These are phyloP conservation scores for Sphagnum fallax DNA, from an alignment of 228 moss, liverwort and hornwort species.

Conservation along the genomic window DNA sequence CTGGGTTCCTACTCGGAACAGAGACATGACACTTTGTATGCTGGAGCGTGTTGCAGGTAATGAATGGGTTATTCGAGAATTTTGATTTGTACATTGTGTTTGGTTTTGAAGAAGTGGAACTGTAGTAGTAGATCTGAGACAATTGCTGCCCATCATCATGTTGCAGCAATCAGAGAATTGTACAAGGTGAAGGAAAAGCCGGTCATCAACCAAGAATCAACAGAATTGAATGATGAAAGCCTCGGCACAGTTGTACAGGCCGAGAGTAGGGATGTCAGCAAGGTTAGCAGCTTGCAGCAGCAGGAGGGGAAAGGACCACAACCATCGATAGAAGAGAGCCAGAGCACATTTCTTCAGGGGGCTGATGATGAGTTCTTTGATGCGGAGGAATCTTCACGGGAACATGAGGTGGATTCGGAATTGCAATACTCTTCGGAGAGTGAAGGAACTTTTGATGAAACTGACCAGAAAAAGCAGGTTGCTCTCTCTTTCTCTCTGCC, in stretches of 20 bases:
- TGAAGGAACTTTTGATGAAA: too few relatives aligned
- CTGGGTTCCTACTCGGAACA: constrained; percentile 31
- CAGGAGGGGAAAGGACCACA: background rate
- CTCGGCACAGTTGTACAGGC: too few relatives aligned
- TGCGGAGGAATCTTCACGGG: constrained; percentile 35
- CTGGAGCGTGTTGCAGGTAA: constrained; percentile 84
- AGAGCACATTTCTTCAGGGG: constrained; percentile 33
- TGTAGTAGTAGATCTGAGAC: background rate
- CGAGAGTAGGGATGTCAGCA: background rate
- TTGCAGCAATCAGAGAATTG: constrained; percentile 78
- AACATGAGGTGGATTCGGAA: constrained; percentile 11
- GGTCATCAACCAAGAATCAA: background rate
- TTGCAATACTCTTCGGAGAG: constrained; percentile 7
- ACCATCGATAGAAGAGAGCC: constrained; percentile 4
- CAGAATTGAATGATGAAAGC: too few relatives aligned
- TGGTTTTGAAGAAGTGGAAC: background rate
- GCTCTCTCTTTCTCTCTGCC: background rate
- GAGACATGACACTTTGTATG: constrained; percentile 62
- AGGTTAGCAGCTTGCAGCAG: background rate
- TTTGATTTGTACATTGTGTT: background rate
- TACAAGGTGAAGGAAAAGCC: constrained; percentile 52
- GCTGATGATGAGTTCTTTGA: constrained; percentile 52
- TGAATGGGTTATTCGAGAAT: too few relatives aligned
- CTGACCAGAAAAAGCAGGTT: constrained; percentile 3
- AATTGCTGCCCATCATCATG: background rate